A percentile compares a stretch with the other conserved stretches of the same genome.
phyloP scores from a whole-genome alignment of 495 filamentous ascomycete genomes.

The Podospora pseudocomata region DNA sequence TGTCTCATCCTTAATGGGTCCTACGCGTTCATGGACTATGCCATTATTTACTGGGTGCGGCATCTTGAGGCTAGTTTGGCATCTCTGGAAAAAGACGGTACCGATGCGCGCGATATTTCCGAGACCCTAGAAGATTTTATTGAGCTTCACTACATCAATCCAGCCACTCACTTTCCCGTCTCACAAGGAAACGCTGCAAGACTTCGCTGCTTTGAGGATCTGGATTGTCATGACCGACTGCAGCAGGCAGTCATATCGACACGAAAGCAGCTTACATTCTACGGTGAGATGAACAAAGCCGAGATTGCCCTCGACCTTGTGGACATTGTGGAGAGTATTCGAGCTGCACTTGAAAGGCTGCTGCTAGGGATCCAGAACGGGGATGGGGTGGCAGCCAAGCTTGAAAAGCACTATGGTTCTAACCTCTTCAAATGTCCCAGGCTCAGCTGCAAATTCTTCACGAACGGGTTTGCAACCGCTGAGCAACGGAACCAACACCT shows the following conservation, averaged over 20 bases:
- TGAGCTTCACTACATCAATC: background rate
- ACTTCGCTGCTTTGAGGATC: background rate
- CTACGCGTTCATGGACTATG: slow-evolving; percentile 2
- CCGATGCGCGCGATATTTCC: background rate
- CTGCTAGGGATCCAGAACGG: background rate
- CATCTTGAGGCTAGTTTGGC: background rate
- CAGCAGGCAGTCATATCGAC: background rate
- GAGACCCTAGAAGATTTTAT: background rate
- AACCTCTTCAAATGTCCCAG: slow-evolving; percentile 1
- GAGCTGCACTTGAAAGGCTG: background rate
- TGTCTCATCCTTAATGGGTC: background rate
- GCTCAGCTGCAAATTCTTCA: background rate
- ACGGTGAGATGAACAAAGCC: background rate
- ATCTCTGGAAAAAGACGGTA: background rate
- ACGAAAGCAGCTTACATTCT: background rate
- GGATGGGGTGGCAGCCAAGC: background rate
- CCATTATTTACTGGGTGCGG: background rate
- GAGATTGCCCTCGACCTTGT: background rate
- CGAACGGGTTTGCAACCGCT: background rate
- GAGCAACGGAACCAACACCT: background rate
- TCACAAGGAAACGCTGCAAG: background rate
- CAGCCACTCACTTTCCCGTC: background rate
- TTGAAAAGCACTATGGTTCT: background rate
- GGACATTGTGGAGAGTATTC: background rate
- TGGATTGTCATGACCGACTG: background rate